These are phyloP conservation scores for Psilocybe cyanescens DNA, from an alignment of 768 basidiomycete genomes.

Conservation along the genomic window DNA sequence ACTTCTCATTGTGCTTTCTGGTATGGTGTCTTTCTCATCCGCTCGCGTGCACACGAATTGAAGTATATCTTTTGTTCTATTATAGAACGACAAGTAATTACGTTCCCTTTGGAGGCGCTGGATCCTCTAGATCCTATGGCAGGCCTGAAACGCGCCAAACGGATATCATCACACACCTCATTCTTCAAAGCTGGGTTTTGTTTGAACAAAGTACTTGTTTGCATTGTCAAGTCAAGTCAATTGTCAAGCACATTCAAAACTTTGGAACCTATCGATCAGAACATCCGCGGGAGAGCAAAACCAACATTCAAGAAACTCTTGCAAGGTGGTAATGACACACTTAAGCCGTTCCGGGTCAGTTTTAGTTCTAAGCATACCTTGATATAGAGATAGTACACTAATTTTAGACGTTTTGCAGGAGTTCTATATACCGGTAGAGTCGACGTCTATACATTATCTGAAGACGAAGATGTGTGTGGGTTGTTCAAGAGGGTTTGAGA, in stretches of 20 bases:
- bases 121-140: conserved; percentile 90
- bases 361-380: not conserved
- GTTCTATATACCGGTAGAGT: conserved; percentile 98
- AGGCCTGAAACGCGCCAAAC: conserved; percentile 91
- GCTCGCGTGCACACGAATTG: not conserved
- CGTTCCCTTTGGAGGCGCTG: conserved; percentile 92
- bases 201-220: conserved; percentile 88
- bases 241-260: conserved; percentile 97
- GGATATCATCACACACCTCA: conserved; percentile 93
- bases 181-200: conserved; percentile 98
- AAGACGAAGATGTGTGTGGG: conserved; percentile 98
- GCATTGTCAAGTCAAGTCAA: conserved; percentile 95
- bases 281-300: conserved; percentile 73
- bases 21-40: conserved; percentile 38
- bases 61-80: not conserved
- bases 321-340: conserved; percentile 93
- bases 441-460: conserved; percentile 94
- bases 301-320: conserved; percentile 94
- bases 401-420: conserved; percentile 54
- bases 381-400: not conserved
- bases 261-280: conserved; percentile 94
- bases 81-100: conserved; percentile 92
- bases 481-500: conserved; percentile 97
- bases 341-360: conserved; percentile 85
- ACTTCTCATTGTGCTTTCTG: conserved; percentile 97